These are phyloP conservation scores for Saprolegnia parasitica DNA, from an alignment of 352 stramenopile species.

Conservation along the genomic window DNA sequence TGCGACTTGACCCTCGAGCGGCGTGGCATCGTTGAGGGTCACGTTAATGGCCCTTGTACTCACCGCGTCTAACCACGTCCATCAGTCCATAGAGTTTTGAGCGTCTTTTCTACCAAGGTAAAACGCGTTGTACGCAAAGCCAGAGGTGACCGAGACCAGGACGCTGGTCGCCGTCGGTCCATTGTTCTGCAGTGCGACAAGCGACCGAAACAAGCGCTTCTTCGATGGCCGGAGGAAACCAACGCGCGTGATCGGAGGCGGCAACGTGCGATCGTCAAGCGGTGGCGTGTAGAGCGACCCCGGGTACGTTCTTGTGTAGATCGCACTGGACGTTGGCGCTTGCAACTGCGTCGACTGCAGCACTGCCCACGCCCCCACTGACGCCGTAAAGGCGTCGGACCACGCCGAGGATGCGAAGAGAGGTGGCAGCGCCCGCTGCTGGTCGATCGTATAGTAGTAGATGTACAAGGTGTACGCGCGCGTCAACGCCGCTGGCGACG, in stretches of 20 bases:
- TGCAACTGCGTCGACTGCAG: background rate
- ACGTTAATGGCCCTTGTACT: background rate
- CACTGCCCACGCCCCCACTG: background rate
- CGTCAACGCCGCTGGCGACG: background rate
- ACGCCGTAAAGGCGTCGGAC: background rate
- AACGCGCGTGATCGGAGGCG: background rate
- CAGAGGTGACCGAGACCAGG: background rate
- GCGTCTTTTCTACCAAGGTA: background rate
- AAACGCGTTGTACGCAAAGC: conserved; percentile 5
- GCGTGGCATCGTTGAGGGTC: background rate
- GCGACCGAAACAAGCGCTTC: background rate
- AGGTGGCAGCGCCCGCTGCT: background rate
- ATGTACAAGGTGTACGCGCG: background rate
- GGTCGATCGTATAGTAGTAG: conserved; percentile 14
- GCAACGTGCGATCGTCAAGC: background rate
- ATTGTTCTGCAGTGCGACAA: background rate
- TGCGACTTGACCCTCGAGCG: background rate
- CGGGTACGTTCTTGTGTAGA: background rate
- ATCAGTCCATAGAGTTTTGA: background rate
- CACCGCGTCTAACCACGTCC: background rate
- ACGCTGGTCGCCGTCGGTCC: background rate
- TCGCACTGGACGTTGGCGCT: background rate
- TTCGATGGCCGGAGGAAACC: background rate
- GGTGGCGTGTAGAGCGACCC: background rate
- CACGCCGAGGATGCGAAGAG: background rate